phyloP scores from a whole-genome alignment of 345 rosid species.

The Psidium friedrichsthalianum region DNA sequence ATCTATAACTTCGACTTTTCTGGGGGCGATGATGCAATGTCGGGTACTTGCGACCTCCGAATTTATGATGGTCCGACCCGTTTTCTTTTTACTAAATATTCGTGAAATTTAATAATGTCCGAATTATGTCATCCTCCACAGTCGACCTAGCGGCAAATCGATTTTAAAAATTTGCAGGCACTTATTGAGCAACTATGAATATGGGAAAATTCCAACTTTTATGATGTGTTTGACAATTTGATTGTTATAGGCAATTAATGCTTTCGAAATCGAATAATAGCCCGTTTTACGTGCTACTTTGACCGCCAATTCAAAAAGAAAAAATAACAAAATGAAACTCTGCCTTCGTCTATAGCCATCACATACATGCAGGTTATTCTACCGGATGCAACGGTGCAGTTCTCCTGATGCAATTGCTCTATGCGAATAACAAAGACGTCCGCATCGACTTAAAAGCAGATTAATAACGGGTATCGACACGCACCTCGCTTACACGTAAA shows the following conservation, averaged over 20 bases:
- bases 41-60: background rate
- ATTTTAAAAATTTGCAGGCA: background rate
- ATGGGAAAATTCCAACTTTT: background rate
- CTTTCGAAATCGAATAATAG: background rate
- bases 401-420: fast-evolving
- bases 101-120: background rate
- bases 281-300: background rate
- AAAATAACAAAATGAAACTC: background rate
- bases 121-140: background rate
- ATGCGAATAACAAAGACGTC: fast-evolving
- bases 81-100: background rate
- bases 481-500: too few species aligned
- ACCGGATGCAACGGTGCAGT: background rate
- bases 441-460: fast-evolving
- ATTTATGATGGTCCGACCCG: background rate
- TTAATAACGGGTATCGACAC: too few species aligned
- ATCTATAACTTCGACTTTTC: background rate
- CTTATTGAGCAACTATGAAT: background rate
- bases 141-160: background rate
- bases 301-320: fast-evolving
- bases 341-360: fast-evolving
- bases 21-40: background rate
- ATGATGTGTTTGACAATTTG: fast-evolving
- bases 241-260: background rate
- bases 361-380: fast-evolving